Evolutionary conservation across 306 rosid species (phyloP), one percentile per base, ranked within the genome.

Genomic region (Quercus glauca): DNA sequence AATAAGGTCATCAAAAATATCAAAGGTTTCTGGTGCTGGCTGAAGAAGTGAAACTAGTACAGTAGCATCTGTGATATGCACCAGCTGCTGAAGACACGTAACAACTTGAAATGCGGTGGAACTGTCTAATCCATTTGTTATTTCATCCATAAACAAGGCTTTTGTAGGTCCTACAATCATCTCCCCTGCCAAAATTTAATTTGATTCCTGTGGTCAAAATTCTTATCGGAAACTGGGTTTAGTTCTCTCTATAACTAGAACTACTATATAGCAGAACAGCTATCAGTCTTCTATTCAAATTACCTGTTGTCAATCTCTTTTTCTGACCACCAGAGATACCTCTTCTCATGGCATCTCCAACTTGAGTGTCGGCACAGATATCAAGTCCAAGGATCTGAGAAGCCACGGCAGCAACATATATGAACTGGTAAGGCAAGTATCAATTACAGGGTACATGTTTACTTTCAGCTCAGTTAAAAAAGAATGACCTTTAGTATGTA

Each of bases 241-340:
- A 14, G 74, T 28, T 15, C 4, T 73, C 21, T 29, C 4, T 73
- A 5, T 29, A 6, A 45, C 7, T 15, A 31, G 15, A 26, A 23
- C 15, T 35, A 57, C 31, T 3, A 8, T 11, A 41, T 41, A 7
- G 45, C 45, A 41, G 10, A 41, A 26, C 70, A 12, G 19, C 14
- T 26, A 13, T 13, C 37, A 64, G 18, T 1, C 6, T 72, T 10
- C 6, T 52, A 61, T 61, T 61, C 45, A 72, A 4, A 37, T 43
- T 58, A 87, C 90, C 90, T 23, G 85, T 85, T n/a, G 87, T 88
- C 70, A 88, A 17, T 77, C 91, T 85, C 86, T 81, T 85, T 59
- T 81, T 85, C 64, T 88, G 83, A 37, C 91, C 88, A 51, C 89
- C 86, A 43, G 89, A 83, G 65, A 88, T 76, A 1, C 91, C 91